phyloP scores from a whole-genome alignment of 2,329 filamentous ascomycete species.

The Ilyonectria mors-panacis region DNA sequence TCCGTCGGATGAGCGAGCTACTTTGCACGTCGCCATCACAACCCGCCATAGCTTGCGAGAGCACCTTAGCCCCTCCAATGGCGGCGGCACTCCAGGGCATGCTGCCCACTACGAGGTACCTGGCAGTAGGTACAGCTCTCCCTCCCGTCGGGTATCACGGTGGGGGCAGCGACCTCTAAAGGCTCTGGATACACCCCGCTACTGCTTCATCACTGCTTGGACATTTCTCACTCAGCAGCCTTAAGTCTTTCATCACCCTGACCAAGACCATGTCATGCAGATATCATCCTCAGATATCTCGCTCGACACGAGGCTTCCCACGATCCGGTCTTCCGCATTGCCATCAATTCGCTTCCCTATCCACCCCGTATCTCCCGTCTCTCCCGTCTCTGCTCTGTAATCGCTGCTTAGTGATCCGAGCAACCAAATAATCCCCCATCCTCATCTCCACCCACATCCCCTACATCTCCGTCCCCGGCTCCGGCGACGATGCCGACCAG shows the following conservation, averaged over 20 bases:
- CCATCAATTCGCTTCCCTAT: background rate
- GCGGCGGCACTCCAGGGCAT: background rate
- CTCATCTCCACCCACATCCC: conserved; percentile 2
- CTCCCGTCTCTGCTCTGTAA: background rate
- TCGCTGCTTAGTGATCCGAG: background rate
- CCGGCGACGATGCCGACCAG: conserved; percentile 13
- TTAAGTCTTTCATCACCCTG: conserved; percentile 15
- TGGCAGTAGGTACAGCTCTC: background rate
- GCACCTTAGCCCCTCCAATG: background rate
- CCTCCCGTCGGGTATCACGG: background rate
- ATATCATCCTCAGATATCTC: background rate
- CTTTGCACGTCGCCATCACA: background rate
- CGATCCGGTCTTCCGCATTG: background rate
- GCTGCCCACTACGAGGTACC: background rate
- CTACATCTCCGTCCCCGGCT: conserved; percentile 1
- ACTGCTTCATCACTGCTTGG: conserved; percentile 9
- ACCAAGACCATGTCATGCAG: conserved; percentile 13
- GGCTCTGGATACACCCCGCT: too few relatives aligned
- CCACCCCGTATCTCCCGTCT: background rate
- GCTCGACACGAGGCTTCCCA: background rate
- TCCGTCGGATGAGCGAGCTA: background rate
- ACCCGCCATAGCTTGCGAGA: conserved; percentile 10
- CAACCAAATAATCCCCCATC: background rate
- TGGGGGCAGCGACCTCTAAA: background rate
- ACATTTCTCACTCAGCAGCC: conserved; percentile 25